Base-by-base conservation (phyloP, 805 yeast genomes). In the Candida vaughaniae region DNA sequence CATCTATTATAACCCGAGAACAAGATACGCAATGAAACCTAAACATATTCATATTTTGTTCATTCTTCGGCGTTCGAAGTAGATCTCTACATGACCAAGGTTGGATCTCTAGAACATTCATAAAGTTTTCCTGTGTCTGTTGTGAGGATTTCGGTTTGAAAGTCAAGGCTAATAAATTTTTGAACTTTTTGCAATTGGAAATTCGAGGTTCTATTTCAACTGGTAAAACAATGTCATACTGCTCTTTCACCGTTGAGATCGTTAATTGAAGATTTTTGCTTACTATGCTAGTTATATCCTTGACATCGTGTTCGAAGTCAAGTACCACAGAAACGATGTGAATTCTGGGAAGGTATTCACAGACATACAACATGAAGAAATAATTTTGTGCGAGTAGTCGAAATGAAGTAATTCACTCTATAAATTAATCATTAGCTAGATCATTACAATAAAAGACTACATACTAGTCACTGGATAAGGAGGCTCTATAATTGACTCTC, bases 71-170 rank as follows among this genome's bases (percentile, higher is more conserved):
- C 0, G 72, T 66, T 31, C 60, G 60, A 14, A 55, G 44, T 15
- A 74, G 50, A 37, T 71, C 75, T 22, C 49, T 55, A 16, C 73
- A 62, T 3, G 73, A 65, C 80, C 80, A 75, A 37, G 58, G 57
- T 20, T 46, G 52, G 10, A 26, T 16, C 11, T 40, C 43, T 12
- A 34, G 17, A 16, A 41, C 5, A 26, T 33, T 17, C 42, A 32
- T 25, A 36, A 39, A 39, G 34, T 28, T 35, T 7, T 35, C 22
- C n/a, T 20, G 25, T 5, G 20, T 9, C n/a, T 22, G 9, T 10
- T 20, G 19, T 18, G 8, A n/a, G 23, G 33, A 5, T 15, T 25
- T 17, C 8, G 28, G 31, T 16, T 25, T 29, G 12, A 9, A 11
- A 6, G 20, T 31, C 15, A 15, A 28, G 15, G 12, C 20, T 3